Evolutionary conservation across 2,329 filamentous ascomycete genomes (phyloP), one percentile per base, ranked within the genome.

Genomic region (Diaporthe sp.): DNA sequence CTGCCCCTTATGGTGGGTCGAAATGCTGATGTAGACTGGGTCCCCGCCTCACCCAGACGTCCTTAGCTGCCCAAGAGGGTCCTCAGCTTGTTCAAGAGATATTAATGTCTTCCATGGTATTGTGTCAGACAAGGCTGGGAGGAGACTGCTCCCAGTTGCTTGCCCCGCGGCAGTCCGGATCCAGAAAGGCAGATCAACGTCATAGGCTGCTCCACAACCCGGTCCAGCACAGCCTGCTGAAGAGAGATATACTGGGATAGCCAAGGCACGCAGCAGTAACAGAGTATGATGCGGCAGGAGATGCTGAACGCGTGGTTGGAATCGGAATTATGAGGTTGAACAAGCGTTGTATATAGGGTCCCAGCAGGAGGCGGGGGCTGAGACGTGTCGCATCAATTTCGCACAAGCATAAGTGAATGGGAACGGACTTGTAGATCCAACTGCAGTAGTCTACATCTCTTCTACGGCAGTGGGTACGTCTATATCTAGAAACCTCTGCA

Each of bases 191-290:
- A 22, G n/a, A 22, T 55, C 34, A 69, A 69, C 46, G 49, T 55
- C 49, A 55, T 69, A 69, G 44, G 65, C 49, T 25, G 46, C 49
- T 55, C 65, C 65, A 42, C 65, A 39, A 39, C 31, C 22, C 22
- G n/a, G n/a, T 28, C 13, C 46, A 42, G 65, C 46, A 53, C 19
- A 55, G 65, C 31, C 15, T 39, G 46, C 4, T 53, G 34, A 28
- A 31, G 42, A 49, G 12, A 28, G 7, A 28, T 17, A 22, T 28
- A n/a, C 28, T 22, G n/a, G 25, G 42, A 31, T 31, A 13, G 31
- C 34, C 34, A 55, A 22, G 46, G 7, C 7, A 39, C 13, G 49
- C n/a, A 28, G 46, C 46, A 39, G 34, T 34, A 25, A 17, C 6
- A 53, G 46, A 68, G 10, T 28, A 22, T 7, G 49, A 19, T 22